Percentiles rank a stretch among this genome's conserved stretches.
These are phyloP conservation scores for Pholiota microspora DNA, from an alignment of 768 basidiomycete species.

Conservation along the genomic window DNA sequence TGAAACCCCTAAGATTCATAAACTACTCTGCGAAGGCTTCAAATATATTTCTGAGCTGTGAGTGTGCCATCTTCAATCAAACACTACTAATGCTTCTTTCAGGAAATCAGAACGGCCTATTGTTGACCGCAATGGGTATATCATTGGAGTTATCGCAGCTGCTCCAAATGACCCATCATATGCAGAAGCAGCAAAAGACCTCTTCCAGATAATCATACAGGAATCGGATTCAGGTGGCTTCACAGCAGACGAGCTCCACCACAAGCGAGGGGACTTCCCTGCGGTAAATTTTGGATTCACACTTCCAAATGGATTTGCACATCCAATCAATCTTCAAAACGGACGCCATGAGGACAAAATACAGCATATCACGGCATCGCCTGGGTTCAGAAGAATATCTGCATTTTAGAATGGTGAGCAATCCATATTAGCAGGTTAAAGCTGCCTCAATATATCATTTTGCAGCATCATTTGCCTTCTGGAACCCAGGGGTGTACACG, in stretches of 20 bases:
- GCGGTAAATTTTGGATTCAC: constrained; percentile 6
- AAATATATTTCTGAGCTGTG: not conserved
- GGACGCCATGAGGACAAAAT: not conserved
- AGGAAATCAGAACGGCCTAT: not conserved
- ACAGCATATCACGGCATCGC: not conserved
- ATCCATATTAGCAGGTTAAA: no score
- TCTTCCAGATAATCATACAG: not conserved
- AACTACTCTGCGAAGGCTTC: not conserved
- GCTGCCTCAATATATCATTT: not conserved
- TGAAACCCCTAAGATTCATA: not conserved
- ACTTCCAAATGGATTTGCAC: not conserved
- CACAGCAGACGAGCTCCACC: not conserved
- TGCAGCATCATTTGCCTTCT: constrained; percentile 3
- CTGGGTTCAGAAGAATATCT: not conserved
- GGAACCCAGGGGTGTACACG: constrained; percentile 3
- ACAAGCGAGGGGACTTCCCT: constrained; percentile 4
- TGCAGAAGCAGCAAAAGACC: not conserved
- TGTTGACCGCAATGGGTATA: not conserved
- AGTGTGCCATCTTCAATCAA: no score
- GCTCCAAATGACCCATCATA: not conserved
- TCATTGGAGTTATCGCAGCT: not conserved
- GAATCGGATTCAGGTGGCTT: not conserved
- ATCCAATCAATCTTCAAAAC: not conserved
- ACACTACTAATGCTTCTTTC: not conserved
- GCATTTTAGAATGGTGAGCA: constrained; percentile 1